phyloP scores from a whole-genome alignment of 2,329 filamentous ascomycete genomes.

The Monilinia polystroma region DNA sequence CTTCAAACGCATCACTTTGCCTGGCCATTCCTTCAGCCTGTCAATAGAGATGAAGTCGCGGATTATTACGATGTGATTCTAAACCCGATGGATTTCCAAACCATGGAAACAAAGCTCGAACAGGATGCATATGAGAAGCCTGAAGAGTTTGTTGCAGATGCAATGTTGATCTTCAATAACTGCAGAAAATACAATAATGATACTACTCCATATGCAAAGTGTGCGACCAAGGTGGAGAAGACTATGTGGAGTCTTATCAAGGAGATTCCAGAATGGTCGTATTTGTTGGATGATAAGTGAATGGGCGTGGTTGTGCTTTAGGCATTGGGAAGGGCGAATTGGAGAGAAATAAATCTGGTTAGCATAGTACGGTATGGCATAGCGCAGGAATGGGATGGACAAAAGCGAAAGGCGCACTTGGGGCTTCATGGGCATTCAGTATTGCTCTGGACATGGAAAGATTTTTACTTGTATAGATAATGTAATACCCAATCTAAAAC shows the following conservation, averaged over 20 bases:
- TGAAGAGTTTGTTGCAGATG: slow-evolving; percentile 89
- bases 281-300: slow-evolving; percentile 40
- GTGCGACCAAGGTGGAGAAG: slow-evolving; percentile 87
- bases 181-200: slow-evolving; percentile 97
- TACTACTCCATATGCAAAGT: slow-evolving; percentile 91
- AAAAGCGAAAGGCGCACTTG: neutral
- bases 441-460: neutral
- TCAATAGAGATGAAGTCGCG: slow-evolving; percentile 94
- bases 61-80: slow-evolving; percentile 99
- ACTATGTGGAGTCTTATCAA: slow-evolving; percentile 94
- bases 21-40: slow-evolving; percentile 93
- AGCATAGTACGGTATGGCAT: neutral
- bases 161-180: slow-evolving; percentile 87
- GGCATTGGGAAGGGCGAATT: neutral
- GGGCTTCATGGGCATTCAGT: neutral
- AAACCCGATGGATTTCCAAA: slow-evolving; percentile 93
- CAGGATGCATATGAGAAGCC: slow-evolving; percentile 88
- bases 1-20: slow-evolving; percentile 90
- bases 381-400: neutral
- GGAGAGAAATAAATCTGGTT: neutral
- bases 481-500: neutral
- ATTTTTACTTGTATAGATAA: neutral
- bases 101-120: slow-evolving; percentile 94
- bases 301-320: neutral
- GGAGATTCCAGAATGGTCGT: slow-evolving; percentile 88